Evolutionary conservation across 1,139 yeast species (phyloP).

Genomic region (Starmera stellimalicola): DNA sequence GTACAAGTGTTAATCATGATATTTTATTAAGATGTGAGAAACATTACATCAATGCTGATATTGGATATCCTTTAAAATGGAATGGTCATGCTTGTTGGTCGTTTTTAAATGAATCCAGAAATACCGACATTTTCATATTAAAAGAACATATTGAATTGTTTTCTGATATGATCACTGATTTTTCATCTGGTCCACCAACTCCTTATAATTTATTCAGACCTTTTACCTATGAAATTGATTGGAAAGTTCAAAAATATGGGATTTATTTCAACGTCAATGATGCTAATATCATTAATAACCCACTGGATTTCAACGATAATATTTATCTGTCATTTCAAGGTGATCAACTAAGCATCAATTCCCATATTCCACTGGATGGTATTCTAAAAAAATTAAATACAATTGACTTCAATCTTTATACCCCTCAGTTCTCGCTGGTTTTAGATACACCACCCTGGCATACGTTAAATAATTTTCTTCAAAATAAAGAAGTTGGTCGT

Average conservation of each 20-base stretch:
- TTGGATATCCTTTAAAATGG: conserved; percentile 74
- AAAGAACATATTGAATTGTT: conserved; percentile 74
- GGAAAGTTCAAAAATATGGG: conserved; percentile 50
- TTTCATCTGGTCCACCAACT: conserved; percentile 61
- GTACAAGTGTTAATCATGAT: conserved; percentile 87
- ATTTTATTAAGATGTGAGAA: conserved; percentile 54
- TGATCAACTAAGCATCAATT: conserved; percentile 35
- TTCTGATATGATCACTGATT: conserved; percentile 71
- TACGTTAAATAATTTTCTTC: conserved; percentile 65
- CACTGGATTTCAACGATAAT: conserved; percentile 75
- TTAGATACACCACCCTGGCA: conserved; percentile 90
- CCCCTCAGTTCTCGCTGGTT: conserved; percentile 53
- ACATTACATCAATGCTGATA: conserved; percentile 45
- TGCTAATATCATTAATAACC: conserved; percentile 78
- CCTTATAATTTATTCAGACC: conserved; percentile 76
- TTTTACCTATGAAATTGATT: conserved; percentile 47
- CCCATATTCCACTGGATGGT: conserved; percentile 52
- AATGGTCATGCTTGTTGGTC: conserved; percentile 68
- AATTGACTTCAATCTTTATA: conserved; percentile 41
- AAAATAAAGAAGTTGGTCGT: conserved; percentile 53
- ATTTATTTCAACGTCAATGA: conserved; percentile 76
- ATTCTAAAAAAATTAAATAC: conserved; percentile 49
- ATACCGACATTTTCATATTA: conserved; percentile 55
- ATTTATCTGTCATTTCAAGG: conserved; percentile 71
- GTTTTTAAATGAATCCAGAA: conserved; percentile 42